Evolutionary conservation across 139 green algal species (phyloP).

Genomic region (Micractinium sp.): DNA sequence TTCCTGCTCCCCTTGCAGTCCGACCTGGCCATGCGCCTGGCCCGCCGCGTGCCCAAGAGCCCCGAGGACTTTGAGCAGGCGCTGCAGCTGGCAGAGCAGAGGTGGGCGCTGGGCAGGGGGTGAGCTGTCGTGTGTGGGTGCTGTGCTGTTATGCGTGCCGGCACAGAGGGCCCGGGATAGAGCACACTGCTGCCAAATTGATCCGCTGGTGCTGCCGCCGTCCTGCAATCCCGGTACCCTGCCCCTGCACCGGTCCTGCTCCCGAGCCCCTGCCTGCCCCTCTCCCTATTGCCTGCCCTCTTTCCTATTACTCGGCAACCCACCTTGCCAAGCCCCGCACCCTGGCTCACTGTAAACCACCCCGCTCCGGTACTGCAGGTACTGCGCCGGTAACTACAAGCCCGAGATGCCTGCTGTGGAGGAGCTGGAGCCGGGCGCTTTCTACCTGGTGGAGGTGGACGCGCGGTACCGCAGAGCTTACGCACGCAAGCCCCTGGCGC

Average conservation of each 20-base stretch:
- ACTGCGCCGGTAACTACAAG: conserved; percentile 30
- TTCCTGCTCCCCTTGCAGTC: conserved; percentile 11
- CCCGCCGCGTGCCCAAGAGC: conserved; percentile 15
- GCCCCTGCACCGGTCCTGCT: not conserved
- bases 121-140: not conserved
- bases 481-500: conserved; percentile 26
- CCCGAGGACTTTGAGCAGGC: conserved; percentile 35
- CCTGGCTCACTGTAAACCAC: not conserved
- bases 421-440: conserved; percentile 60
- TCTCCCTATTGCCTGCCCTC: not conserved
- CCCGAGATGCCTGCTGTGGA: conserved; percentile 34
- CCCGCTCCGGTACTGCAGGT: not conserved
- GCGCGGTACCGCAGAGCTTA: conserved; percentile 64
- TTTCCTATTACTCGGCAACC: not conserved
- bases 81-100: conserved; percentile 27
- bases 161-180: not conserved
- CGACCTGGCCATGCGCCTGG: conserved; percentile 40
- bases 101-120: not conserved
- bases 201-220: not conserved
- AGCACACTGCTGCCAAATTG: not conserved
- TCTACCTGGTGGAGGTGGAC: conserved; percentile 74
- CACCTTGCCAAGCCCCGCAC: not conserved
- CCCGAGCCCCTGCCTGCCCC: not conserved
- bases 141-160: not conserved
- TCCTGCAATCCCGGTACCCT: not conserved